Evolutionary conservation across 176 grass and related monocot species (phyloP).

Genomic region (Avena insularis): DNA sequence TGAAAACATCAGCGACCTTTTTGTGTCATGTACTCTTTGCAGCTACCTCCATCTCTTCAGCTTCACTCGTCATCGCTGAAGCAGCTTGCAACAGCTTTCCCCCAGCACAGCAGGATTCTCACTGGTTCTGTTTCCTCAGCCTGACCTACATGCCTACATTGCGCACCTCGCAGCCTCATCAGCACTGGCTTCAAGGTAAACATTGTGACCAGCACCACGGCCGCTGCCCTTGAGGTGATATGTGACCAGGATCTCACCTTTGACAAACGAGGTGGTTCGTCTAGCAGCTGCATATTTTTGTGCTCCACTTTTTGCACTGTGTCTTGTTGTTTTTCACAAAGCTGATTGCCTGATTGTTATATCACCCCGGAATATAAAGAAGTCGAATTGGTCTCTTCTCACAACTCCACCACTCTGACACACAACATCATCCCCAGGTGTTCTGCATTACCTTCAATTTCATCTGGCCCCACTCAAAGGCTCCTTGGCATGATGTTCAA

Average conservation of each 20-base stretch:
- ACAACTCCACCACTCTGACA: neutral
- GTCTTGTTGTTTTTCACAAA: neutral
- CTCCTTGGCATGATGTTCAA: conserved; percentile 25
- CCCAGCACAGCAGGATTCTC: neutral
- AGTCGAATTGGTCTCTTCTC: neutral
- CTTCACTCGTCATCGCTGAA: neutral
- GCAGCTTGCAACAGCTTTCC: too few species aligned
- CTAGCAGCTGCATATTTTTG: neutral
- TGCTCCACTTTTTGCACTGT: neutral
- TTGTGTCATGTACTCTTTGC: neutral
- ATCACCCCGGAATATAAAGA: conserved; percentile 29
- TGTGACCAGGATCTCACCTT: conserved; percentile 52
- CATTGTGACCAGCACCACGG: neutral
- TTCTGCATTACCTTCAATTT: neutral
- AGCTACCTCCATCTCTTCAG: neutral
- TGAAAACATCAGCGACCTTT: too few species aligned
- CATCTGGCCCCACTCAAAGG: too few species aligned
- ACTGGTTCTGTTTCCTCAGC: neutral
- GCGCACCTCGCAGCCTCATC: neutral
- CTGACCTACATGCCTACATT: neutral
- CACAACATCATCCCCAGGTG: conserved; percentile 14
- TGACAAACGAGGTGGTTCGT: conserved; percentile 41
- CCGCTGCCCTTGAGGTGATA: conserved; percentile 24
- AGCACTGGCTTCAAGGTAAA: neutral
- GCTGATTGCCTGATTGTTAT: neutral